Base-by-base conservation (phyloP, 2,329 filamentous ascomycete genomes). In the Thermoascus crustaceus region DNA sequence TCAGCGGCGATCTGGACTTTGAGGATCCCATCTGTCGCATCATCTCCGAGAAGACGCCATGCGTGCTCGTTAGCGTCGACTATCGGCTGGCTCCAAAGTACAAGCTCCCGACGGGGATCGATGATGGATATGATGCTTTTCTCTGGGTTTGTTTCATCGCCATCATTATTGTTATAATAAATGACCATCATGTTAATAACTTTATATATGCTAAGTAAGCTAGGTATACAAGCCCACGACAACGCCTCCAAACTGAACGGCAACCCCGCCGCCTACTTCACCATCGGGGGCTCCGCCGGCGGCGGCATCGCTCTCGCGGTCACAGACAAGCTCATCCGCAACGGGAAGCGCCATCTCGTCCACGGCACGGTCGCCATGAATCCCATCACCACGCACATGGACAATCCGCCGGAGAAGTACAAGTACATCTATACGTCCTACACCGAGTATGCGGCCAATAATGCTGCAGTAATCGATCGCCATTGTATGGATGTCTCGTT, bases 201-300 rank as follows among this genome's bases (percentile, higher is more conserved):
- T 4, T 17, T 24, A 7, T 17, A 7, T 20, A 30, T 21, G n/a
- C n/a, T n/a, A n/a, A n/a, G n/a, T n/a, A n/a, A n/a, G n/a, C n/a
- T n/a, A n/a, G n/a, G n/a, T n/a, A n/a, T n/a, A n/a, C 24, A 40
- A 34, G 38, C 38, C 18, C 38, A 47, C 27, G 36, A 49, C 5
- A 51, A 69, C 40, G 55, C 60, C 3, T 35, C 22, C 0, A 55
- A 60, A 17, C 49, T 69, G n/a, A 54, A 55, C 8, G 49, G 69
- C 40, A 63, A 71, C 41, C 47, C 53, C 0, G 34, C 41, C 1
- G 51, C 53, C 6, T 54, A 71, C 35, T 54, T 58, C 13, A 38
- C 69, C 26, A 54, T 57, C 30, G 67, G 66, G 3, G 56, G 60
- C 14, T 63, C 57, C 20, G 67, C 60, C 2, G 68, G 68, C 3